Evolutionary conservation across 495 filamentous ascomycete species (phyloP).

Genomic region (Xylaria acuta): DNA sequence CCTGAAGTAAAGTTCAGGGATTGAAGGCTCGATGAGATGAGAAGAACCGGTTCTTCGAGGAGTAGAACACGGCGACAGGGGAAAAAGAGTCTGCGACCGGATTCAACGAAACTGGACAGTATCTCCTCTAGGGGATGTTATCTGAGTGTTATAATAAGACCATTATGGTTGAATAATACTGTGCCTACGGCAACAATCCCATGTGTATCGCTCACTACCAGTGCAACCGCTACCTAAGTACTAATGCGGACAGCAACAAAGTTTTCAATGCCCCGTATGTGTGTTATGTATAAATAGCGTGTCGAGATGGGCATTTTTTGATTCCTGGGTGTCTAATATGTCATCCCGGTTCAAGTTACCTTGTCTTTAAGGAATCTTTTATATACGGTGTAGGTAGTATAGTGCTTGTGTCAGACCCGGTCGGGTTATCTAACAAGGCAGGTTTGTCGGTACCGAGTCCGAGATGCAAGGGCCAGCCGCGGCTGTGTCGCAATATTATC

Average conservation of each 20-base stretch:
- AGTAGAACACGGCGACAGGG: not conserved
- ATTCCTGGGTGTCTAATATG: not conserved
- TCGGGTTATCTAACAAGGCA: not conserved
- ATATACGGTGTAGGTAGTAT: not conserved
- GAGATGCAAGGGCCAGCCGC: not conserved
- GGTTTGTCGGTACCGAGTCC: not conserved
- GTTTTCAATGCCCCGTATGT: not conserved
- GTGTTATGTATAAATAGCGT: not conserved
- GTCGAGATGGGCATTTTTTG: not conserved
- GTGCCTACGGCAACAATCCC: conserved; percentile 1
- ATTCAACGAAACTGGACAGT: not conserved
- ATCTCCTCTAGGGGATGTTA: conserved; percentile 9
- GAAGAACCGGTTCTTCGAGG: conserved; percentile 12
- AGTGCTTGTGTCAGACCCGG: not conserved
- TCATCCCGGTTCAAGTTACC: not conserved
- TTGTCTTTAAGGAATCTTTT: not conserved
- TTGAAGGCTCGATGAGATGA: not conserved
- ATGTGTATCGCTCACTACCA: not conserved
- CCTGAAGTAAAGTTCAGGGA: not conserved
- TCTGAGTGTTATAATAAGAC: conserved; percentile 16
- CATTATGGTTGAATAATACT: conserved; percentile 1
- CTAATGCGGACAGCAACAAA: not conserved
- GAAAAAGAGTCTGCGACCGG: not conserved
- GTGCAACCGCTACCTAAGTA: not conserved
- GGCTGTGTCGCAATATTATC: not conserved